phyloP scores from a whole-genome alignment of 768 basidiomycete species.

The Russula foetens region DNA sequence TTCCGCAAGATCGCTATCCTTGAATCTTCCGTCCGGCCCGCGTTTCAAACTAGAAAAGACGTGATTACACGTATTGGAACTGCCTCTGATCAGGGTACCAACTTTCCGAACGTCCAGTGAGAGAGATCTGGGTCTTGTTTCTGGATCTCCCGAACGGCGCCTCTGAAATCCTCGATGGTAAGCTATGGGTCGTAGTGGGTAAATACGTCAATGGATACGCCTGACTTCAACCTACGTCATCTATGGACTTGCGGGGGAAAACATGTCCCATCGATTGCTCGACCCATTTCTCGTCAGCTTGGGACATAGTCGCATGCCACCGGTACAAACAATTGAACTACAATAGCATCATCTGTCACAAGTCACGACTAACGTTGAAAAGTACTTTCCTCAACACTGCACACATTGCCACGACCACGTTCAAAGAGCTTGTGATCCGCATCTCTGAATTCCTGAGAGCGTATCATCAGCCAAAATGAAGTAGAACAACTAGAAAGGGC shows the following conservation, averaged over 20 bases:
- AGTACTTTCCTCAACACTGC: slow-evolving; percentile 62
- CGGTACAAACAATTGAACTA: slow-evolving; percentile 83
- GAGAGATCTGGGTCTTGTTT: slow-evolving; percentile 37
- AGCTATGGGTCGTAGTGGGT: slow-evolving; percentile 24
- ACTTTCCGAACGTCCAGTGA: slow-evolving; percentile 65
- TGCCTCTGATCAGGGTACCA: slow-evolving; percentile 19
- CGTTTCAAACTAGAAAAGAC: slow-evolving; percentile 43
- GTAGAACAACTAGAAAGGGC: background rate
- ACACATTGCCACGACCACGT: slow-evolving; percentile 72
- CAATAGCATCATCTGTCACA: background rate
- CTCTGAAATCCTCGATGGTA: slow-evolving; percentile 43
- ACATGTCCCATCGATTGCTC: slow-evolving; percentile 37
- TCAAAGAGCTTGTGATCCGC: slow-evolving; percentile 60
- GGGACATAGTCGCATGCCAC: slow-evolving; percentile 79
- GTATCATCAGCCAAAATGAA: background rate
- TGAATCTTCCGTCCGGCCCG: slow-evolving; percentile 52
- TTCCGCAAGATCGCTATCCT: slow-evolving; percentile 60
- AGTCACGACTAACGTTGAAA: background rate
- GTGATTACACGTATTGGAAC: background rate
- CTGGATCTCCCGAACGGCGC: slow-evolving; percentile 33
- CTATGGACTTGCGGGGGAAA: slow-evolving; percentile 46
- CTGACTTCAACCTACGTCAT: slow-evolving; percentile 26
- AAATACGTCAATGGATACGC: background rate
- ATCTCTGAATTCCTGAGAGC: slow-evolving; percentile 52
- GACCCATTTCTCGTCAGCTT: slow-evolving; percentile 66